phyloP scores from a whole-genome alignment of 1,284 basidiomycete genomes.

The Ganoderma lingzhi region DNA sequence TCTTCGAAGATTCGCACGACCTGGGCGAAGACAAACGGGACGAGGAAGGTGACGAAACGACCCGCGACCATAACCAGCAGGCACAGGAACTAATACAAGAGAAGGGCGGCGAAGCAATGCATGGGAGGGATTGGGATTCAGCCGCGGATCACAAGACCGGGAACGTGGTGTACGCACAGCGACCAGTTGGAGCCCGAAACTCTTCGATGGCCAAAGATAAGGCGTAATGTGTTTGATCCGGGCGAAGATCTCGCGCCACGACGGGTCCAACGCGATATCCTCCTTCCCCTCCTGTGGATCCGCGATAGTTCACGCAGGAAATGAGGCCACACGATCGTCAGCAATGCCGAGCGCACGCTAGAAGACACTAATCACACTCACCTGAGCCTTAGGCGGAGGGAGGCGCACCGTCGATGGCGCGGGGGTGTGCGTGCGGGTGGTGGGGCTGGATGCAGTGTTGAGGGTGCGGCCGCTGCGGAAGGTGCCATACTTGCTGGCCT shows the following conservation, averaged over 20 bases:
- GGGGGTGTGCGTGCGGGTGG: slow-evolving; percentile 69
- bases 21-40: slow-evolving; percentile 78
- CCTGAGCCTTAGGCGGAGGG: slow-evolving; percentile 43
- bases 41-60: slow-evolving; percentile 78
- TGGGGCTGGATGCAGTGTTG: slow-evolving; percentile 59
- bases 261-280: slow-evolving; percentile 68
- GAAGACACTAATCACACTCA: slow-evolving; percentile 24
- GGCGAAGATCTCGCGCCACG: slow-evolving; percentile 68
- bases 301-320: slow-evolving; percentile 17
- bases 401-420: slow-evolving; percentile 51
- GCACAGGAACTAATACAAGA: slow-evolving; percentile 60
- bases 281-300: slow-evolving; percentile 55
- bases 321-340: slow-evolving; percentile 15
- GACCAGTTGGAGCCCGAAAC: slow-evolving; percentile 68
- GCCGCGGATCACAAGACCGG: slow-evolving; percentile 9
- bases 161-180: slow-evolving; percentile 56
- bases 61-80: slow-evolving; percentile 73
- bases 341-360: slow-evolving; percentile 17
- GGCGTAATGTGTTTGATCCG: slow-evolving; percentile 73
- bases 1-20: slow-evolving; percentile 71
- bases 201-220: slow-evolving; percentile 85
- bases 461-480: slow-evolving; percentile 63
- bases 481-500: slow-evolving; percentile 77
- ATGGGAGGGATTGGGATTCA: slow-evolving; percentile 20
- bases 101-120: neutral